Percentiles rank a stretch among this genome's conserved stretches.
These are phyloP conservation scores for Trichosanthes cucumerina DNA, from an alignment of 306 rosid genomes.

Conservation along the genomic window DNA sequence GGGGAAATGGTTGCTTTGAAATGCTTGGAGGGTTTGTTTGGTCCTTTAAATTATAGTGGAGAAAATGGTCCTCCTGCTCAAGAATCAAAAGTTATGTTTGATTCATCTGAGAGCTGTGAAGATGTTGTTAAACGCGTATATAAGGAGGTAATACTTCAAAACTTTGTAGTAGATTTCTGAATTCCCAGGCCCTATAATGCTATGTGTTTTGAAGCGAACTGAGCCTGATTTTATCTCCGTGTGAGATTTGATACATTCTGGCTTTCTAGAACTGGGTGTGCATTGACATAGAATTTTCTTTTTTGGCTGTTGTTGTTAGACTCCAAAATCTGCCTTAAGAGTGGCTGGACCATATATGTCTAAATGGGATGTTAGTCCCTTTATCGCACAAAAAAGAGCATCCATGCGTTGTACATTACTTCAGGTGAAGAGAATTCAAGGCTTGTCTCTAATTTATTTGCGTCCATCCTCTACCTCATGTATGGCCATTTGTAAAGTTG, in stretches of 20 bases:
- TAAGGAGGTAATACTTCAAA: constrained; percentile 30
- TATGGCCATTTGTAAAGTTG: constrained; percentile 7
- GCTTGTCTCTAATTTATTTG: constrained; percentile 5
- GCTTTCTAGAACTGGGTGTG: neutral
- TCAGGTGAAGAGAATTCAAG: constrained; percentile 33
- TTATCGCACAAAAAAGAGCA: constrained; percentile 43
- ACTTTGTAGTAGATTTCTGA: constrained; percentile 5
- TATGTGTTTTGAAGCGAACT: constrained; percentile 1
- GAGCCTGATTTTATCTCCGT: neutral
- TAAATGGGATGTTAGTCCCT: constrained; percentile 36
- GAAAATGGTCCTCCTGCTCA: constrained; percentile 18
- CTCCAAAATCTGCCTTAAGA: constrained; percentile 27
- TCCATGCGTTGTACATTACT: constrained; percentile 33
- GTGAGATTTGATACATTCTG: neutral
- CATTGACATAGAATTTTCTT: neutral
- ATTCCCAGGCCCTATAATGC: neutral
- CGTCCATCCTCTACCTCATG: neutral
- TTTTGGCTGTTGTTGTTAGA: constrained; percentile 19
- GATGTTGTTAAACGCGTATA: constrained; percentile 38
- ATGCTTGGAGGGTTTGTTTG: constrained; percentile 55
- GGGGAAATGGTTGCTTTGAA: constrained; percentile 54
- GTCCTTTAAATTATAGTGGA: constrained; percentile 3
- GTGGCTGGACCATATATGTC: constrained; percentile 24
- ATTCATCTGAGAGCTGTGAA: constrained; percentile 31
- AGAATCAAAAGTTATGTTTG: constrained; percentile 31